A percentile compares a stretch with the other conserved stretches of the same genome.
Evolutionary conservation across 306 rosid genomes (phyloP).

Genomic region (Sechiopsis laciniata): DNA sequence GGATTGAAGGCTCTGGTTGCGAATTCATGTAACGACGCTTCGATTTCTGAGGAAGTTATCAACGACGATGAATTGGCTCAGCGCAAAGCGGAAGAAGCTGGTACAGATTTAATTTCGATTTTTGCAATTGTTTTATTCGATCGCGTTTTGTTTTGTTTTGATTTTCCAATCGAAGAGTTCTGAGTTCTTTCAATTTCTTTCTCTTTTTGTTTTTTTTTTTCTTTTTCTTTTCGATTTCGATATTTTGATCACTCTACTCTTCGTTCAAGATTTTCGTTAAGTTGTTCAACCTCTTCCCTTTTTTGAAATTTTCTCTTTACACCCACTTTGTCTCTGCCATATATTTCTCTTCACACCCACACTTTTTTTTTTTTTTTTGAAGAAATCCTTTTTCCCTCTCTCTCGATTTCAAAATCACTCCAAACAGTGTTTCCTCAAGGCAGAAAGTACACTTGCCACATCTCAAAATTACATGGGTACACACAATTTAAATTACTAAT

Average conservation of each 20-base stretch:
- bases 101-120: constrained; percentile 23
- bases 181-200: neutral
- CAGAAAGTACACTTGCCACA: constrained; percentile 1
- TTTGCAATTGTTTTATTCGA: neutral
- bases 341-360: neutral
- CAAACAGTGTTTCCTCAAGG: neutral
- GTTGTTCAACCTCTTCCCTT: neutral
- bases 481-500: neutral
- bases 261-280: neutral
- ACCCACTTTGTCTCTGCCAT: neutral
- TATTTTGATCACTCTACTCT: neutral
- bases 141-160: neutral
- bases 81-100: constrained; percentile 99
- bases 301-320: constrained; percentile 4
- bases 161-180: neutral
- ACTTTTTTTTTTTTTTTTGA: too few relatives aligned
- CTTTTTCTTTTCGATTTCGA: neutral
- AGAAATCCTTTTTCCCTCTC: too few relatives aligned
- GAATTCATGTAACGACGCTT: constrained; percentile 33
- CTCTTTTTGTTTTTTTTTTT: neutral
- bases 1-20: constrained; percentile 50
- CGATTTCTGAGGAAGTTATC: constrained; percentile 54
- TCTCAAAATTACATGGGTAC: neutral
- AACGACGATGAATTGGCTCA: constrained; percentile 87
- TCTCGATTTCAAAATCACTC: neutral